phyloP scores from a whole-genome alignment of 2,329 filamentous ascomycete genomes.

The Pyrenochaeta sp. region DNA sequence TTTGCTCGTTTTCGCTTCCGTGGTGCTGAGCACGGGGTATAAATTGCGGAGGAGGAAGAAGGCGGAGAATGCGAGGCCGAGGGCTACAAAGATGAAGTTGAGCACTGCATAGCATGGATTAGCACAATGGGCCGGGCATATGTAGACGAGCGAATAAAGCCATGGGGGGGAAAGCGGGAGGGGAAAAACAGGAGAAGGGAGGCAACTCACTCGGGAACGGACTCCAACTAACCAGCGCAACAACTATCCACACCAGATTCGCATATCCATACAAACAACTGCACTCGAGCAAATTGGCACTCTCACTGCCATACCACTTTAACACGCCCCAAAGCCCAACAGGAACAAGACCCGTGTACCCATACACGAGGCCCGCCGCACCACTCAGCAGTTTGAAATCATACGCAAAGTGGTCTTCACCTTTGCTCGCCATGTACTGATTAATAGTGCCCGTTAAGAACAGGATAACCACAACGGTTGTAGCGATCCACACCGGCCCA shows the following conservation, averaged over 20 bases:
- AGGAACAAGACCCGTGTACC: slow-evolving; percentile 85
- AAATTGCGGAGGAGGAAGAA: slow-evolving; percentile 52
- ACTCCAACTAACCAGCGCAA: slow-evolving; percentile 91
- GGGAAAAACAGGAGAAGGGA: not conserved
- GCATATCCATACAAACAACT: slow-evolving; percentile 95
- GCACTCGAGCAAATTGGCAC: slow-evolving; percentile 92
- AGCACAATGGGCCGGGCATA: not conserved
- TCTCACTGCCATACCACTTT: slow-evolving; percentile 94
- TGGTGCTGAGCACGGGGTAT: slow-evolving; percentile 86
- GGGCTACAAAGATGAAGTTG: slow-evolving; percentile 91
- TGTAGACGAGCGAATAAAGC: no score
- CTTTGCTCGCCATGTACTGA: slow-evolving; percentile 78
- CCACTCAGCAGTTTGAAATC: slow-evolving; percentile 90
- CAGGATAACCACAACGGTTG: slow-evolving; percentile 93
- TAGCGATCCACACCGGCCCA: slow-evolving; percentile 98
- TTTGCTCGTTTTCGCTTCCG: slow-evolving; percentile 91
- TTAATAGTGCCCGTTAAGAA: slow-evolving; percentile 96
- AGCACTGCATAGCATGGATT: slow-evolving; percentile 59
- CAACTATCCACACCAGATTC: slow-evolving; percentile 96
- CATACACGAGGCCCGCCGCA: slow-evolving; percentile 91
- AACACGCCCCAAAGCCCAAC: slow-evolving; percentile 85
- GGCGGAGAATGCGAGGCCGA: slow-evolving; percentile 57
- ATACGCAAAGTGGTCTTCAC: slow-evolving; percentile 80
- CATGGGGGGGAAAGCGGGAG: not conserved
- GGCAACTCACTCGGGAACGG: slow-evolving; percentile 68